Evolutionary conservation across 345 rosid species (phyloP).

Genomic region (Excoecaria cochinchinensis): DNA sequence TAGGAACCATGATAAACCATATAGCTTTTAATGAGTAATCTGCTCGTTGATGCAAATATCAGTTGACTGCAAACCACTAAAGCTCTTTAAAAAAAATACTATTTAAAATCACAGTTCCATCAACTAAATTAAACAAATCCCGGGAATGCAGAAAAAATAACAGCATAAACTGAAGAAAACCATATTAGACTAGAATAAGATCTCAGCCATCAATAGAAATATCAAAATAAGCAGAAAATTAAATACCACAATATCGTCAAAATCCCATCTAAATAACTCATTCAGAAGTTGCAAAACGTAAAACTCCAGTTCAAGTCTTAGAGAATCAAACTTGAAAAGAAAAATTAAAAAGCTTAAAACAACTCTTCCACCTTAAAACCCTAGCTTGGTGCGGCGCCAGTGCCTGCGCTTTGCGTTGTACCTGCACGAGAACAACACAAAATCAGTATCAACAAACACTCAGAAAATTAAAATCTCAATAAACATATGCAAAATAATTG

Average conservation of each 20-base stretch:
- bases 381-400: constrained; percentile 72
- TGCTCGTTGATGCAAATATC: too few relatives aligned
- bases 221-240: background rate
- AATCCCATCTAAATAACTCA: background rate
- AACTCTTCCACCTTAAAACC: constrained; percentile 40
- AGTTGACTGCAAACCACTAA: too few relatives aligned
- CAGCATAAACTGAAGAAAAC: background rate
- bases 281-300: background rate
- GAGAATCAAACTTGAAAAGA: background rate
- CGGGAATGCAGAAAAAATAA: too few relatives aligned
- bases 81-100: too few relatives aligned
- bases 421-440: constrained; percentile 25
- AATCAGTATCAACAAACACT: background rate
- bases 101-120: background rate
- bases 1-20: too few relatives aligned
- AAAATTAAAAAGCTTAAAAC: background rate
- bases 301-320: background rate
- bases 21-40: too few relatives aligned
- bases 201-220: background rate
- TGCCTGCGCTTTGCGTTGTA: constrained; percentile 70
- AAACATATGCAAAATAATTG: background rate
- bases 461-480: background rate
- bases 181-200: background rate
- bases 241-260: background rate
- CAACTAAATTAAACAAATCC: too few relatives aligned